Evolutionary conservation across 2,329 filamentous ascomycete genomes (phyloP), one percentile per base, ranked within the genome.

Genomic region (Fusarium torulosum): DNA sequence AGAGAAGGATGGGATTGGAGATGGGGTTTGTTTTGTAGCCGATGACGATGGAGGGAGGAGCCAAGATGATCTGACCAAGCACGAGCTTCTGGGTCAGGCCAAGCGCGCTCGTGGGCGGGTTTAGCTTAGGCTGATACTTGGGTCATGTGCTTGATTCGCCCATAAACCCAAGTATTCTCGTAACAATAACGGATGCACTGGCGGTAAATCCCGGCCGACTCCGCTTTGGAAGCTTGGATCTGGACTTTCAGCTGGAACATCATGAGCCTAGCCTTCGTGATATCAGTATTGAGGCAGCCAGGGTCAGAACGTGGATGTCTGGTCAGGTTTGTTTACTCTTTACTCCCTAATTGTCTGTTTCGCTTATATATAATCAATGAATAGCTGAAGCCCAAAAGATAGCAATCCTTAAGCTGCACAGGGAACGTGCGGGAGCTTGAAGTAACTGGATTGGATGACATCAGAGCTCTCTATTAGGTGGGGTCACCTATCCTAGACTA

Each of bases 11-110:
- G 35, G 44, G 44, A 17, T 49, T 55, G 53, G 53, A 66, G 61
- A 60, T 58, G 47, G 54, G 58, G 35, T 53, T 66, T 55, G 64
- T 71, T 59, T 66, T 66, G 66, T 58, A 66, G 53, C 71, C 60
- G 69, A 74, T 73, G 71, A 73, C 70, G 71, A 74, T 69, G 66
- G 57, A 58, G 60, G 59, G 43, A 29, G 62, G 59, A 57, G 44
- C 67, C 64, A 59, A 53, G 62, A 73, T 74, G 72, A 74, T 74
- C 72, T 74, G 72, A 73, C 52, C 51, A 55, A 49, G 50, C 33
- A 27, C 45, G 58, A 61, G 67, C 66, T 61, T 61, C 57, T 67
- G 25, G 41, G 56, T 50, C 52, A 37, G 53, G 59, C 21, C 37
- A 59, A 58, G 53, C 53, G 53, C 50, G 33, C 40, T 10, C 9